Percentiles rank a stretch among this genome's conserved stretches.
Evolutionary conservation across 2,329 filamentous ascomycete genomes (phyloP).

Genomic region (Fusarium sp.): DNA sequence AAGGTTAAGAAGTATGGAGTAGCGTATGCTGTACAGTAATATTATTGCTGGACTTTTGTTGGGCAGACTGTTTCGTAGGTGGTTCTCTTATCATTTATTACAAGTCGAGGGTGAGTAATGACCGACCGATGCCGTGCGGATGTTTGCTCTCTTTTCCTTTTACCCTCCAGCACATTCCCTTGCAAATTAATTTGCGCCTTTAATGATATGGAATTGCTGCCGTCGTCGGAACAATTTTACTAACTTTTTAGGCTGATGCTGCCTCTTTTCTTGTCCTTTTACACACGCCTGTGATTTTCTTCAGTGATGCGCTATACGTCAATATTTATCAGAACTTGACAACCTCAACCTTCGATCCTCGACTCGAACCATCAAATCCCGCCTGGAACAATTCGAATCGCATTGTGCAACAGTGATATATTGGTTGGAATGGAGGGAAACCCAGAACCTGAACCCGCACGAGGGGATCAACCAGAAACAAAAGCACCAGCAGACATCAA

Average conservation of each 20-base stretch:
- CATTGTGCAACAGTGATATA: constrained; percentile 20
- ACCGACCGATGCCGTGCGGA: constrained; percentile 25
- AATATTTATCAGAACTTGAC: constrained; percentile 14
- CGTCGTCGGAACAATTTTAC: not conserved
- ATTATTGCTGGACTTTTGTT: constrained; percentile 28
- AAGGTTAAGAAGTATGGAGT: constrained; percentile 33
- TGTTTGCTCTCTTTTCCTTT: constrained; percentile 13
- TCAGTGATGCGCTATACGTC: constrained; percentile 27
- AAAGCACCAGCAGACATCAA: constrained; percentile 12
- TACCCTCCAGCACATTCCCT: constrained; percentile 15
- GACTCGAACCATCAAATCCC: constrained; percentile 7
- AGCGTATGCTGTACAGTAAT: constrained; percentile 21
- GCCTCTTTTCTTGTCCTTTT: not conserved
- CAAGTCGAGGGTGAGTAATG: constrained; percentile 13
- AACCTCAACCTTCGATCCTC: constrained; percentile 9
- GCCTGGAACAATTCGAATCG: not conserved
- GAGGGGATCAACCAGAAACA: constrained; percentile 17
- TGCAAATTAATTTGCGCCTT: constrained; percentile 13
- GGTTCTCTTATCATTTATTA: constrained; percentile 38
- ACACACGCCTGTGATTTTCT: not conserved
- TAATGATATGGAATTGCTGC: constrained; percentile 22
- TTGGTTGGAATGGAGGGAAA: constrained; percentile 46
- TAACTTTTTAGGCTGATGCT: not conserved
- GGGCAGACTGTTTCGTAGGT: constrained; percentile 25
- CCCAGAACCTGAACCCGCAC: constrained; percentile 31